Conservation (phyloP, 2,329 filamentous ascomycete species). For the Penicillium sp. region DNA sequence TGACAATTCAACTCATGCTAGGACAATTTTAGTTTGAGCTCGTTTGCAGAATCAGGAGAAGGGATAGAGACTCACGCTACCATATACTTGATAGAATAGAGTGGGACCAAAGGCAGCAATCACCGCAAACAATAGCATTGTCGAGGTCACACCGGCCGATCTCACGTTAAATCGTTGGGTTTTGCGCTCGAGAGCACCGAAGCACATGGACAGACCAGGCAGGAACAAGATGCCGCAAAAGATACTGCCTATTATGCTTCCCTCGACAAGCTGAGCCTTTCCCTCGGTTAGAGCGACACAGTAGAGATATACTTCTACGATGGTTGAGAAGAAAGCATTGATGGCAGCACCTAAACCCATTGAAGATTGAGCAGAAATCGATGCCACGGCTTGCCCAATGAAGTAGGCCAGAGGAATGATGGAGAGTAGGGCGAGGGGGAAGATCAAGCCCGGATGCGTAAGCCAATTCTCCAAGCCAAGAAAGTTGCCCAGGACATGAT, state of each 20-base stretch:
- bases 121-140: constrained; percentile 94
- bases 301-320: constrained; percentile 97
- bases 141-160: constrained; percentile 93
- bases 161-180: constrained; percentile 97
- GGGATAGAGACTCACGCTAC: constrained; percentile 58
- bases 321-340: constrained; percentile 96
- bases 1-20: constrained; percentile 87
- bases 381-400: constrained; percentile 96
- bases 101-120: constrained; percentile 95
- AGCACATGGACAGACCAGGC: constrained; percentile 96
- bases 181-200: constrained; percentile 94
- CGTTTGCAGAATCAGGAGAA: neutral
- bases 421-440: constrained; percentile 76
- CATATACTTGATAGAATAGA: constrained; percentile 97
- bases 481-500: constrained; percentile 67
- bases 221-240: constrained; percentile 95
- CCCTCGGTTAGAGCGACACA: constrained; percentile 90
- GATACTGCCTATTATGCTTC: constrained; percentile 95
- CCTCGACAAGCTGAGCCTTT: constrained; percentile 89
- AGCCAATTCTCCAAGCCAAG: constrained; percentile 68
- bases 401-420: constrained; percentile 98
- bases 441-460: constrained; percentile 81
- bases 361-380: constrained; percentile 95
- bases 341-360: constrained; percentile 97
- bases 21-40: constrained; percentile 34